Evolutionary conservation across 2,329 filamentous ascomycete species (phyloP).

Genomic region (Aspergillus glaucus): DNA sequence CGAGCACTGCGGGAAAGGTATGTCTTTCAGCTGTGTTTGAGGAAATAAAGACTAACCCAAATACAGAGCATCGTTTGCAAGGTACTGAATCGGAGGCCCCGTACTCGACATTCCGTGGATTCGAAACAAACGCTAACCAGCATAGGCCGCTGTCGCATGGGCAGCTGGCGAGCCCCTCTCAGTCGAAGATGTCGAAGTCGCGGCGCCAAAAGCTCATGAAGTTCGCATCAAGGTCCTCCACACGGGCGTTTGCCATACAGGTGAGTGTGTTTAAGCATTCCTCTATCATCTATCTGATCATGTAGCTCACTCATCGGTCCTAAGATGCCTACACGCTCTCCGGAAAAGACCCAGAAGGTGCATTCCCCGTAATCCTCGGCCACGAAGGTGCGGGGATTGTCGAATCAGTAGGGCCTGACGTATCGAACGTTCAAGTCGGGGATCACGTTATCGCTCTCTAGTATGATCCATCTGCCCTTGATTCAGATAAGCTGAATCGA

Average conservation of each 20-base stretch:
- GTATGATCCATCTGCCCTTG: too few species aligned
- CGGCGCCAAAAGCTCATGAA: conserved; percentile 81
- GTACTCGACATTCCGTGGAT: background rate
- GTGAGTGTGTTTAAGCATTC: conserved; percentile 41
- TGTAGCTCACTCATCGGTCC: background rate
- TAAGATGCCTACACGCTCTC: conserved; percentile 87
- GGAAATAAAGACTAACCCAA: conserved; percentile 7
- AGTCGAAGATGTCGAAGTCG: conserved; percentile 89
- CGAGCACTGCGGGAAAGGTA: conserved; percentile 53
- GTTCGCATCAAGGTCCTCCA: conserved; percentile 96
- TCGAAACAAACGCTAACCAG: background rate
- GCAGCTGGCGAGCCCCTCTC: conserved; percentile 83
- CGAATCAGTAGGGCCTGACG: conserved; percentile 88
- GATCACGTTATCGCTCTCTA: conserved; percentile 89
- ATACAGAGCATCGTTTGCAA: conserved; percentile 85
- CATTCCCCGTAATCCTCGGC: conserved; percentile 80
- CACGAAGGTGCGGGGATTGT: conserved; percentile 90
- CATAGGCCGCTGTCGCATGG: conserved; percentile 87
- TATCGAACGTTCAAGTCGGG: conserved; percentile 87
- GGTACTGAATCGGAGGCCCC: conserved; percentile 27
- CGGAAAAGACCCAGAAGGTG: conserved; percentile 94
- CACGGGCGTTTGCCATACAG: conserved; percentile 97
- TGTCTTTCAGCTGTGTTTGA: conserved; percentile 2
- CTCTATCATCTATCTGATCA: too few species aligned
- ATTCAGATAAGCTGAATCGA: too few species aligned